Percentiles rank a stretch among this genome's conserved stretches.
Evolutionary conservation across 371 early-diverging fungal species (phyloP).

Genomic region (Apophysomyces trapeziformis): DNA sequence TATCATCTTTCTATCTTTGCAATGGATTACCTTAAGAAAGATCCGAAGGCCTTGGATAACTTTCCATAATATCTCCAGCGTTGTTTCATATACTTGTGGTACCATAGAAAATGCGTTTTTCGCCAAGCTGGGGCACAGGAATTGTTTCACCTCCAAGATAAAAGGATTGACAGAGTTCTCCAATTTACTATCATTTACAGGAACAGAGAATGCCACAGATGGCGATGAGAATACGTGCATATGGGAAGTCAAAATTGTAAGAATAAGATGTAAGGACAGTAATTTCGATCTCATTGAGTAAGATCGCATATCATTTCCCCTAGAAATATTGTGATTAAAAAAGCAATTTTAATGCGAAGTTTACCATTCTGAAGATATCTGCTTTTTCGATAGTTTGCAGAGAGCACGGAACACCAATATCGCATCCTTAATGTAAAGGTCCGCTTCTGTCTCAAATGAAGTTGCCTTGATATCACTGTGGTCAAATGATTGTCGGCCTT

Average conservation of each 20-base stretch:
- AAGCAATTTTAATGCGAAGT: background rate
- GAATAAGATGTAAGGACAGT: conserved; percentile 63
- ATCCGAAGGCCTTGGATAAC: conserved; percentile 70
- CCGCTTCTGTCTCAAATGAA: conserved; percentile 45
- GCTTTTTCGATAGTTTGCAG: conserved; percentile 89
- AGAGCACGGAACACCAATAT: conserved; percentile 90
- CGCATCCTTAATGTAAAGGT: conserved; percentile 73
- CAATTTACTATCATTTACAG: conserved; percentile 27
- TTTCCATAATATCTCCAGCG: conserved; percentile 82
- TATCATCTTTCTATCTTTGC: background rate
- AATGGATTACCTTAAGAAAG: conserved; percentile 62
- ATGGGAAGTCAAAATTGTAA: conserved; percentile 60
- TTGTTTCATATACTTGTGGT: conserved; percentile 82
- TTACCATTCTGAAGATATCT: conserved; percentile 57
- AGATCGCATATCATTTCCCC: conserved; percentile 56
- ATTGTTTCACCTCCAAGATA: conserved; percentile 83
- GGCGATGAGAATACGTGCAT: conserved; percentile 61
- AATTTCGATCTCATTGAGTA: conserved; percentile 69
- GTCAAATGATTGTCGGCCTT: conserved; percentile 40
- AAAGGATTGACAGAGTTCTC: conserved; percentile 55
- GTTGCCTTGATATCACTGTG: conserved; percentile 26
- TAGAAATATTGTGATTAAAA: conserved; percentile 10
- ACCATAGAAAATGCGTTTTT: conserved; percentile 80
- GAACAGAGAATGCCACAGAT: conserved; percentile 38
- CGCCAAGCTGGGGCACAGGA: conserved; percentile 78